Evolutionary conservation across 2,329 filamentous ascomycete genomes (phyloP), one percentile per base, ranked within the genome.

Genomic region (Coniosporium tulheliwenetii): DNA sequence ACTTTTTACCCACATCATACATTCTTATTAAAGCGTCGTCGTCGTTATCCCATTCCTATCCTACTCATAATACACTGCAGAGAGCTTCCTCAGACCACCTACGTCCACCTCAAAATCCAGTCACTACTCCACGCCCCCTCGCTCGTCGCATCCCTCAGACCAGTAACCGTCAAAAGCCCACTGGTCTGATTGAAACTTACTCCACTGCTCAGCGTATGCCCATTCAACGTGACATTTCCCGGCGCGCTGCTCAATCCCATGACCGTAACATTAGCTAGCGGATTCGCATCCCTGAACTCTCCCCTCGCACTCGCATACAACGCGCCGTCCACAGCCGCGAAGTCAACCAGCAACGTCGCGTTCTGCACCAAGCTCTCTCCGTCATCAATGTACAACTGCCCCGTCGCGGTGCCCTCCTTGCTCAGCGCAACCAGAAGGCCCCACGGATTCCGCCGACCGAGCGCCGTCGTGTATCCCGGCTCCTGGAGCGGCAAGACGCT

Each of bases 351-450:
- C 5, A 77, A 65, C 0, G 69, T 77, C 0, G 65, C 62, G 10
- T 69, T 63, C 0, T 73, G 78, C 30, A 57, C 50, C 7, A 85
- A 43, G 41, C 75, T 81, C 59, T 79, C 79, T 1, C 83, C 82
- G 48, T 89, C 83, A 49, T 87, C 83, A 7, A 86, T 53, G 52
- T 87, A 86, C 29, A 87, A 57, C 13, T 63, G 56, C 0, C 82
- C 82, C 2, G 51, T 61, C 0, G 82, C 81, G 1, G 58, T 55
- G 1, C 76, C 75, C 12, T 68, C 51, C 15, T 10, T n/a, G 45
- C 71, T 66, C 1, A 82, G 67, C 2, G 79, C 77, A 1, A 75
- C 71, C 8, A 85, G 62, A 34, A 87, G 47, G 7, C 71, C 72
- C 78, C 81, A 87, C 0, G 75, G 70, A 38, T 74, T 81, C 38